Evolutionary conservation across 257 asterid species (phyloP), one percentile per base, ranked within the genome.

Genomic region (Buddleja alternifolia): DNA sequence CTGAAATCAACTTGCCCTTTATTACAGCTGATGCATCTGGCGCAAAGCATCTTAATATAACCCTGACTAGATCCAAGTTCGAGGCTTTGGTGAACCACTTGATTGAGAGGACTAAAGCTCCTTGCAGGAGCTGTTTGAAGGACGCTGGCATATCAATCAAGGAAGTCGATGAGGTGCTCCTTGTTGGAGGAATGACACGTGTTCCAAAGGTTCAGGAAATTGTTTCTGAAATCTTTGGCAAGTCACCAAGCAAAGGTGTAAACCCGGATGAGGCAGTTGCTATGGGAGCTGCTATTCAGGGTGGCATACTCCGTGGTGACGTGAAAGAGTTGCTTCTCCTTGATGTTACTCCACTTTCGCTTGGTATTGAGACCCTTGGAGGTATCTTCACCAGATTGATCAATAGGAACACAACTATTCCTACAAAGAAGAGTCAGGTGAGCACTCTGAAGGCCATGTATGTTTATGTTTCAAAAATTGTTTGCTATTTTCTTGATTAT

Each of bases 201-300:
- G 90, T 86, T 14, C 93, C 90, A 0, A 88, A 86, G 74, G 93
- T 88, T 55, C 96, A 88, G 73, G 87, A 86, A 70, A 80, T 88
- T 2, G 96, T 88, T 59, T 36, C 83, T n/a, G 87, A 81, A 51
- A 88, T 88, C 70, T 88, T 88, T 29, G 91, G 89, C 52, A 88
- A 86, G 79, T 66, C 82, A 45, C 93, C 93, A 6, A 88, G 96
- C 85, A 88, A 88, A 71, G 93, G 96, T 6, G 96, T 86, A 61
- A 88, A 86, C 58, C 93, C 93, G 3, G 96, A 88, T 42, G 96
- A 88, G 74, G 93, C 93, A 2, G 96, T 88, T 70, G 91, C 93
- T 36, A 86, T 86, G 88, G 93, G 96, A 11, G 96, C 96, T 60
- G 96, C 96, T 16, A 84, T 88, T 39, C 90, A 86, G 69, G 93